phyloP scores from a whole-genome alignment of 2,329 filamentous ascomycete species.

The Curvularia spicifera region DNA sequence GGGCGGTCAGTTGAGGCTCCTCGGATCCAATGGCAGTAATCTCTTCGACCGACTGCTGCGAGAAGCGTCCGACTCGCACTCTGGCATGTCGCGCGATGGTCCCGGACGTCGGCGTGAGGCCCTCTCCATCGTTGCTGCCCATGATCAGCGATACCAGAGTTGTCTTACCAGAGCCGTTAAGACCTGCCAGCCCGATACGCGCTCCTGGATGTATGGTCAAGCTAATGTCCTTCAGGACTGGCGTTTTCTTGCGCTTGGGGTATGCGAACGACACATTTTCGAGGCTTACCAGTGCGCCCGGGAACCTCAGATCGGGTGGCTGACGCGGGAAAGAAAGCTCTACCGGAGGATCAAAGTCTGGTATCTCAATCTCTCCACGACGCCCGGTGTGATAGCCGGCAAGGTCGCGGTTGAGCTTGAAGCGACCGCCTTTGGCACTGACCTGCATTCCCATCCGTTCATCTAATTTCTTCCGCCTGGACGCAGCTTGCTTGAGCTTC shows the following conservation, averaged over 20 bases:
- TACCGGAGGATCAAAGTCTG: slow-evolving; percentile 62
- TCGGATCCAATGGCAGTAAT: slow-evolving; percentile 64
- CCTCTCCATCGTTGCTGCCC: slow-evolving; percentile 50
- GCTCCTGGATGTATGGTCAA: slow-evolving; percentile 76
- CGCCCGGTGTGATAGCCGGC: slow-evolving; percentile 56
- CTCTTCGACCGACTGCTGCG: slow-evolving; percentile 77
- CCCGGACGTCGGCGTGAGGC: slow-evolving; percentile 64
- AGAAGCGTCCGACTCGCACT: slow-evolving; percentile 76
- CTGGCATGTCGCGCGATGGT: slow-evolving; percentile 70
- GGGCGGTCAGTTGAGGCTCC: slow-evolving; percentile 65
- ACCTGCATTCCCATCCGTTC: slow-evolving; percentile 80
- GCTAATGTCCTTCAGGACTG: slow-evolving; percentile 67
- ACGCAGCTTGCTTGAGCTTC: slow-evolving; percentile 84
- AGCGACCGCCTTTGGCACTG: slow-evolving; percentile 72
- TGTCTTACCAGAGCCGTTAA: slow-evolving; percentile 84
- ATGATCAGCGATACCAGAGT: slow-evolving; percentile 76
- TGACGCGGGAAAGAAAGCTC: slow-evolving; percentile 65
- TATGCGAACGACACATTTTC: slow-evolving; percentile 75
- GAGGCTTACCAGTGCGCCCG: slow-evolving; percentile 73
- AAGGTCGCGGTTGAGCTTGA: slow-evolving; percentile 80
- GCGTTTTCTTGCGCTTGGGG: slow-evolving; percentile 48
- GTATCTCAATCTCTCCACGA: slow-evolving; percentile 74
- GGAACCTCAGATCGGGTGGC: slow-evolving; percentile 74
- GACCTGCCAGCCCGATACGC: slow-evolving; percentile 74
- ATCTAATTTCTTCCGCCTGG: slow-evolving; percentile 82